Base-by-base conservation (phyloP, 768 basidiomycete species). In the Paxillus involutus region DNA sequence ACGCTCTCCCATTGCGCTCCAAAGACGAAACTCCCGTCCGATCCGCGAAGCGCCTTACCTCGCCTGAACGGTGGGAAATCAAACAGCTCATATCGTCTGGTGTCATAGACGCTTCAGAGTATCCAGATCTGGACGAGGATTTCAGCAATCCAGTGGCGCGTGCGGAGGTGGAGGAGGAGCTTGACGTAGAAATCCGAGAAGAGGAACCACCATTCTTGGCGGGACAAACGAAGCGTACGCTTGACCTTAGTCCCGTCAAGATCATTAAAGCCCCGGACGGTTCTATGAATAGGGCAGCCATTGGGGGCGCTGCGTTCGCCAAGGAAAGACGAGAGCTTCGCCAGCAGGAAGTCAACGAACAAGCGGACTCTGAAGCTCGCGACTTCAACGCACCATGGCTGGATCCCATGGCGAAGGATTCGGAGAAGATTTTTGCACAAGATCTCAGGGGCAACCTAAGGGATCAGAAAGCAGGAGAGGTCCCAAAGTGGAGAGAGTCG, bases 221-320 rank as follows among this genome's bases (percentile, higher is more conserved):
- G 13, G 97, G 97, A 14, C 97, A 98, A 74, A 97, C 94, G 52
- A 97, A 97, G 73, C 85, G 89, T 53, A 95, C 94, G 1, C 81
- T 98, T 21, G 94, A 98, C 57, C 81, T 99, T 33, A 95, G 93
- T 66, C 97, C 97, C 0, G 94, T 98, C 61, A 98, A 98, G 72
- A 91, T 99, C 57, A 90, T 99, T 66, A 98, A 98, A 68, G 97
- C 97, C 19, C 97, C 97, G 0, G 97, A 99, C 73, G 97, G 97
- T 17, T 95, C 95, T 6, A 70, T 99, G 54, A 99, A 99, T 63
- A 80, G 97, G 56, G 95, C 97, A 17, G 97, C 97, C 6, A 80
- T 98, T 37, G 91, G 92, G 1, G 95, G 96, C 19, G 94, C 94
- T 21, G 86, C 94, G 2, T 75, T 98, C 3, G 92, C 96, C 12